Evolutionary conservation across 345 rosid species (phyloP), one percentile per base, ranked within the genome.

Genomic region (Excoecaria agallocha): DNA sequence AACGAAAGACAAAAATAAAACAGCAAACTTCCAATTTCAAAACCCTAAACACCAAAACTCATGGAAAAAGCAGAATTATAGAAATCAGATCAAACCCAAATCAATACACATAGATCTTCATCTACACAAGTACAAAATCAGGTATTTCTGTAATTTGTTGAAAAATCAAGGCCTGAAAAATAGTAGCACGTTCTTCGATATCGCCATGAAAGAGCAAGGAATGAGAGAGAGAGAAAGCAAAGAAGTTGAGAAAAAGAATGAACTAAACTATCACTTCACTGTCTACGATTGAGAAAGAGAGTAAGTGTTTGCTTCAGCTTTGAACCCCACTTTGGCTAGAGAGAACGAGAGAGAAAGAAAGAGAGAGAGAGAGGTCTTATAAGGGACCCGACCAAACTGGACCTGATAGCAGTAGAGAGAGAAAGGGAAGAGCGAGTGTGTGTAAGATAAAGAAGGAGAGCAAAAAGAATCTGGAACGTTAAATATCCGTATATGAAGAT

Each of bases 361-460:
- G 41, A 12, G 74, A 61, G 13, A 25, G 37, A 49, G 59, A 45
- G 46, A 70, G 57, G 55, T 78, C 79, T 85, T 78, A 84, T 82
- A 77, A 79, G 58, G 73, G 82, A 78, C 76, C 86, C 88, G 88
- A 84, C 88, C 88, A 79, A 80, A 81, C 62, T 49, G 87, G 83
- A 82, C 83, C 84, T 78, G 82, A 78, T 78, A 51, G 63, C 83
- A 77, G 86, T 72, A 43, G 54, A 66, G 80, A 71, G 61, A 77
- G 75, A 77, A 19, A 43, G 63, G 52, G 76, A 17, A 30, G 30
- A 30, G 30, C 30, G 30, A 30, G 30, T 30, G 64, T 24, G 66
- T 70, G 73, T 70, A 79, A 77, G 83, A 76, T 69, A 5, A 57
- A 38, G 24, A 19, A 68, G 81, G 56, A 6, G 74, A 41, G 35